Conservation (phyloP, 1,284 basidiomycete species). For the Ceratobasidium sp. region DNA sequence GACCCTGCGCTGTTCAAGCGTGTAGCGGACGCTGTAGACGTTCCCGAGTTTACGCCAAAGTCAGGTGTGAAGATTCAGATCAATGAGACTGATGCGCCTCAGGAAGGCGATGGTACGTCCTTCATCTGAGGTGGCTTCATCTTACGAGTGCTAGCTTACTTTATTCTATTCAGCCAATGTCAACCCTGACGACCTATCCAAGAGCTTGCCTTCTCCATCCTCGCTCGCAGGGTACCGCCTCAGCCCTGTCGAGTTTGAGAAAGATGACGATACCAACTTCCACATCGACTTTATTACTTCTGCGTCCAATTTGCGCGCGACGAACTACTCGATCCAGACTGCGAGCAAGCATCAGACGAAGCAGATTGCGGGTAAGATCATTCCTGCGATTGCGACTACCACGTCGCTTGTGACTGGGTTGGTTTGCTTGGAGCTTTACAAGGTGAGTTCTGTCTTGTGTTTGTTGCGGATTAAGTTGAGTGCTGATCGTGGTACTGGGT, state of each 20-base stretch:
- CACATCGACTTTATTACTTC: slow-evolving; percentile 99
- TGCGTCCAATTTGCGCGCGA: slow-evolving; percentile 95
- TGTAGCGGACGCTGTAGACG: slow-evolving; percentile 83
- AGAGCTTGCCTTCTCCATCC: slow-evolving; percentile 84
- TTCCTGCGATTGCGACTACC: slow-evolving; percentile 98
- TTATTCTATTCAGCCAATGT: slow-evolving; percentile 58
- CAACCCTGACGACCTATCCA: slow-evolving; percentile 67
- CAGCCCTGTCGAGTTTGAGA: slow-evolving; percentile 97
- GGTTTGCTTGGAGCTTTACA: slow-evolving; percentile 97
- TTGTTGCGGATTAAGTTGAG: slow-evolving; percentile 22
- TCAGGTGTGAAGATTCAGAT: slow-evolving; percentile 95
- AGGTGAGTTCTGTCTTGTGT: slow-evolving; percentile 63
- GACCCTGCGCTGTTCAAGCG: slow-evolving; percentile 86
- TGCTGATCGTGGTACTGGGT: slow-evolving; percentile 12
- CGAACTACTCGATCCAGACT: slow-evolving; percentile 91
- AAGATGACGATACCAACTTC: slow-evolving; percentile 98
- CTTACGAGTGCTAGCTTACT: neutral
- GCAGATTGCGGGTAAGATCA: slow-evolving; percentile 99
- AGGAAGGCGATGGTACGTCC: slow-evolving; percentile 61
- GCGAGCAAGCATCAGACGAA: slow-evolving; percentile 97
- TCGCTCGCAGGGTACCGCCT: slow-evolving; percentile 95
- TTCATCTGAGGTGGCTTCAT: neutral
- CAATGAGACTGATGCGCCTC: slow-evolving; percentile 89
- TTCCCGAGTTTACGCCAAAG: slow-evolving; percentile 94
- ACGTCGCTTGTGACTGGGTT: slow-evolving; percentile 95